Conservation (phyloP, 352 stramenopile genomes). For the Pythium sukuiense region DNA sequence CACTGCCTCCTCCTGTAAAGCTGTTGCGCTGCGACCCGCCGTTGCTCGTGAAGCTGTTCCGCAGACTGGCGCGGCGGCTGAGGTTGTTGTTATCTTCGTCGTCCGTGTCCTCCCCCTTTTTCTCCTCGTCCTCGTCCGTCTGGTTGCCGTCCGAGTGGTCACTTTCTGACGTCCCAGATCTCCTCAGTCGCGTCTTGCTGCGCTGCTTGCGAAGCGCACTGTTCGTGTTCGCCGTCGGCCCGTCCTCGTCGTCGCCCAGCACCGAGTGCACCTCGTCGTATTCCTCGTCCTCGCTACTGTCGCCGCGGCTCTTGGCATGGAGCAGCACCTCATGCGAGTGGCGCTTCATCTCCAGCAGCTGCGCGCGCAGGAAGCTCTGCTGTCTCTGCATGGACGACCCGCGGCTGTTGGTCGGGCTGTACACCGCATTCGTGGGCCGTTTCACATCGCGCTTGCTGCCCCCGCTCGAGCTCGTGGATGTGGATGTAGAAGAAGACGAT, state of each 20-base stretch:
- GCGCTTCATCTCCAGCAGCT: slow-evolving; percentile 79
- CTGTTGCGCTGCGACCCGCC: slow-evolving; percentile 8
- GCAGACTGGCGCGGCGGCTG: slow-evolving; percentile 4
- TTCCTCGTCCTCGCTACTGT: slow-evolving; percentile 37
- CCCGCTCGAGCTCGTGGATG: slow-evolving; percentile 30
- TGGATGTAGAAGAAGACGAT: slow-evolving; percentile 31
- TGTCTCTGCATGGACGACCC: slow-evolving; percentile 50
- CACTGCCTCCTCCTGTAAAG: slow-evolving; percentile 7
- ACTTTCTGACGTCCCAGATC: slow-evolving; percentile 9
- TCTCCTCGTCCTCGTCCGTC: slow-evolving; percentile 26
- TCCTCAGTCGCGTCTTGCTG: slow-evolving; percentile 15
- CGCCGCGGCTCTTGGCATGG: slow-evolving; percentile 24
- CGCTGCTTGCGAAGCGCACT: slow-evolving; percentile 5
- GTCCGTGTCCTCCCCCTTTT: slow-evolving; percentile 18
- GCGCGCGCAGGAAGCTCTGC: slow-evolving; percentile 63
- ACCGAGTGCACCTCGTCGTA: slow-evolving; percentile 35
- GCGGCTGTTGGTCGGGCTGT: slow-evolving; percentile 12
- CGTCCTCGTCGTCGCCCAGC: slow-evolving; percentile 35
- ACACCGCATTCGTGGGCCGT: background rate
- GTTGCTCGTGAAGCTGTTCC: slow-evolving; percentile 7
- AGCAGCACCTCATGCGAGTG: slow-evolving; percentile 60
- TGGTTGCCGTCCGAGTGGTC: slow-evolving; percentile 18
- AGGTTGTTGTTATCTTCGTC: slow-evolving; percentile 14
- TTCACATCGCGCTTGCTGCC: slow-evolving; percentile 11
- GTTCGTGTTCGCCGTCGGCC: background rate